A percentile compares a stretch with the other conserved stretches of the same genome.
Conservation (phyloP, 306 rosid genomes). For the Parietaria judaica region DNA sequence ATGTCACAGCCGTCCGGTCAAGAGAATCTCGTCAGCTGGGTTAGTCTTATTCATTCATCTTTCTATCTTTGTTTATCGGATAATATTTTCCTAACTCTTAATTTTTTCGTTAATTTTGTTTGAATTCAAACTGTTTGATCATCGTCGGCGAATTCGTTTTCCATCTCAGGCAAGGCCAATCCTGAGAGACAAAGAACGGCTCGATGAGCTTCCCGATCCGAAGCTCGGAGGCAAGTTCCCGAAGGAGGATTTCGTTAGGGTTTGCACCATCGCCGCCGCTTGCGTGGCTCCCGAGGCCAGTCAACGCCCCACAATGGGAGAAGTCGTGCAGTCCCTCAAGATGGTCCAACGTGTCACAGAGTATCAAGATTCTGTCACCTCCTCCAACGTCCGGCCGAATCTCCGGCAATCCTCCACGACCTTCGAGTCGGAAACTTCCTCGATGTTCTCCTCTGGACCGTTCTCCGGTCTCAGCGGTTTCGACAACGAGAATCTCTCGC, state of each 20-base stretch:
- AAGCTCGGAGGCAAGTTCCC: slow-evolving; percentile 83
- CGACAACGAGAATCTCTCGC: slow-evolving; percentile 67
- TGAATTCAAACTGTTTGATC: background rate
- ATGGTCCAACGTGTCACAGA: slow-evolving; percentile 92
- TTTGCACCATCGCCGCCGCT: slow-evolving; percentile 95
- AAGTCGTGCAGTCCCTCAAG: slow-evolving; percentile 96
- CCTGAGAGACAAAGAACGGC: slow-evolving; percentile 80
- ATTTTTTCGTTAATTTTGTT: background rate
- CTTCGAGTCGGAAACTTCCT: slow-evolving; percentile 84
- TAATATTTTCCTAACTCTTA: background rate
- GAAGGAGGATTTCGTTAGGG: slow-evolving; percentile 74
- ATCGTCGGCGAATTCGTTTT: background rate
- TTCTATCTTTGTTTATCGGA: slow-evolving; percentile 1
- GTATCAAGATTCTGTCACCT: slow-evolving; percentile 42
- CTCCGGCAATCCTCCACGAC: slow-evolving; percentile 75
- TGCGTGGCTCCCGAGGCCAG: slow-evolving; percentile 94
- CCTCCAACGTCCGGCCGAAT: slow-evolving; percentile 63
- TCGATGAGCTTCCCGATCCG: slow-evolving; percentile 81
- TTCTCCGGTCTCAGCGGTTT: slow-evolving; percentile 78
- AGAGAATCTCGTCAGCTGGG: slow-evolving; percentile 97
- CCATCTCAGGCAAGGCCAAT: slow-evolving; percentile 82
- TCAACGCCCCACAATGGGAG: slow-evolving; percentile 99
- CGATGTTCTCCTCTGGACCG: slow-evolving; percentile 92
- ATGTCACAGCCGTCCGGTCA: slow-evolving; percentile 94
- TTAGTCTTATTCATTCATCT: slow-evolving; percentile 31